Percentiles rank a stretch among this genome's conserved stretches.
phyloP scores from a whole-genome alignment of 129 eudicot species.

The Artemisia annua region DNA sequence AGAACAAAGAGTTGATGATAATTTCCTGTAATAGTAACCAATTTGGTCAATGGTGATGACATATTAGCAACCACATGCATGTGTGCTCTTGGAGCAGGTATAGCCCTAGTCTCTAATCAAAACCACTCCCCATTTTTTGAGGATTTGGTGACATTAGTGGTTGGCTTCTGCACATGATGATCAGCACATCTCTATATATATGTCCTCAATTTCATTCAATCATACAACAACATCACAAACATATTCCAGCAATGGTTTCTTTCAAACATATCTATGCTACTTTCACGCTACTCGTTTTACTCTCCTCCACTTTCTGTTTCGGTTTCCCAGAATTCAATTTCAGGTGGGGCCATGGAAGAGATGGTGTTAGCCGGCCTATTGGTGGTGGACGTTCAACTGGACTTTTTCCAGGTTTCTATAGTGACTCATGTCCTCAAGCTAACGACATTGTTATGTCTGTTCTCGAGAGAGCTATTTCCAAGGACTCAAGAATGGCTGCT shows the following conservation, averaged over 20 bases:
- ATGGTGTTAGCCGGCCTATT: constrained; percentile 32
- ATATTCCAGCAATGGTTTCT: constrained; percentile 49
- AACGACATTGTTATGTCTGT: constrained; percentile 86
- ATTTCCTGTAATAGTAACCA: constrained; percentile 17
- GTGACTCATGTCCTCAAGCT: constrained; percentile 84
- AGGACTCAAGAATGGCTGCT: constrained; percentile 83
- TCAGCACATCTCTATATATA: constrained; percentile 24
- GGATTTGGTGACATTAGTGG: constrained; percentile 58
- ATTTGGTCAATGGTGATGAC: constrained; percentile 41
- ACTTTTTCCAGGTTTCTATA: constrained; percentile 66
- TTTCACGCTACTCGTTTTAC: constrained; percentile 36
- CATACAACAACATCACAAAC: constrained; percentile 15
- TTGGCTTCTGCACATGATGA: constrained; percentile 36
- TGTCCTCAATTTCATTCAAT: constrained; percentile 19
- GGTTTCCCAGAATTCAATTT: constrained; percentile 60
- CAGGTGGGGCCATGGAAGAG: constrained; percentile 44
- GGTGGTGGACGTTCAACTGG: constrained; percentile 35
- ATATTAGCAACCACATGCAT: constrained; percentile 25
- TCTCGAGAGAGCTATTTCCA: constrained; percentile 59
- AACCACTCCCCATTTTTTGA: constrained; percentile 36
- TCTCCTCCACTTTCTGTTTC: constrained; percentile 35
- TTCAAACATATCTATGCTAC: constrained; percentile 33
- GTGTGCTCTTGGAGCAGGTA: constrained; percentile 65
- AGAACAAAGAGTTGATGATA: constrained; percentile 13
- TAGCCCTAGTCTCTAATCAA: constrained; percentile 49